Conservation (phyloP, 768 basidiomycete species). For the Mycena galericulata region DNA sequence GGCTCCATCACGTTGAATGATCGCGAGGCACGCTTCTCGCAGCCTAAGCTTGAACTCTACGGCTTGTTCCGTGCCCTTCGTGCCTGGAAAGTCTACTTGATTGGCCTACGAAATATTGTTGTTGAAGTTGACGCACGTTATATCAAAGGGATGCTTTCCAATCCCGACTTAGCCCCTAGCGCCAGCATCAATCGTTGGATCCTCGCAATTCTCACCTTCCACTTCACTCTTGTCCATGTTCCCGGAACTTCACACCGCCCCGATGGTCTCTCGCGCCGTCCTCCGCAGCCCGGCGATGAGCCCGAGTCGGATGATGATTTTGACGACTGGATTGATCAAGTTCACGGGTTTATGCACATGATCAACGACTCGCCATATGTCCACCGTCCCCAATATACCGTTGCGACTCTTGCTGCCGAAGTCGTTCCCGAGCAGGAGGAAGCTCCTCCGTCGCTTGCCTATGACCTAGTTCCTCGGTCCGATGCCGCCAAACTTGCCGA, state of each 20-base stretch:
- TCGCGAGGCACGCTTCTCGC: constrained; percentile 41
- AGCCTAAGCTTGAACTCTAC: constrained; percentile 51
- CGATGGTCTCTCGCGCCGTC: constrained; percentile 45
- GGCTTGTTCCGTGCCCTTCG: constrained; percentile 42
- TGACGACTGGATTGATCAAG: constrained; percentile 16
- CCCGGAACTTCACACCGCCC: constrained; percentile 38
- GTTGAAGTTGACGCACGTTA: constrained; percentile 54
- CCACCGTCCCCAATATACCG: neutral
- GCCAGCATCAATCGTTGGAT: constrained; percentile 43
- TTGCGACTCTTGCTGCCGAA: neutral
- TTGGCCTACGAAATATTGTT: constrained; percentile 45
- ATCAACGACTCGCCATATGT: constrained; percentile 15
- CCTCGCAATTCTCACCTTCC: constrained; percentile 41
- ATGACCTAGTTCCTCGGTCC: neutral
- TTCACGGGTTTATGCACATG: constrained; percentile 35
- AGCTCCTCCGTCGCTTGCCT: neutral
- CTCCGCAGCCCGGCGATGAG: constrained; percentile 31
- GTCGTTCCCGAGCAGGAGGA: too few species aligned
- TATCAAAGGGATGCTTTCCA: constrained; percentile 50
- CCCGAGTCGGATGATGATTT: neutral
- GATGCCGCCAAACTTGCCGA: neutral
- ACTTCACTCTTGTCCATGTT: constrained; percentile 47
- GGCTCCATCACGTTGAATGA: constrained; percentile 52
- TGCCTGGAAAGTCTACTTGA: constrained; percentile 38
- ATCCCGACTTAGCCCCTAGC: constrained; percentile 40